Base-by-base conservation (phyloP, 129 eudicot species). In the Centella asiatica region DNA sequence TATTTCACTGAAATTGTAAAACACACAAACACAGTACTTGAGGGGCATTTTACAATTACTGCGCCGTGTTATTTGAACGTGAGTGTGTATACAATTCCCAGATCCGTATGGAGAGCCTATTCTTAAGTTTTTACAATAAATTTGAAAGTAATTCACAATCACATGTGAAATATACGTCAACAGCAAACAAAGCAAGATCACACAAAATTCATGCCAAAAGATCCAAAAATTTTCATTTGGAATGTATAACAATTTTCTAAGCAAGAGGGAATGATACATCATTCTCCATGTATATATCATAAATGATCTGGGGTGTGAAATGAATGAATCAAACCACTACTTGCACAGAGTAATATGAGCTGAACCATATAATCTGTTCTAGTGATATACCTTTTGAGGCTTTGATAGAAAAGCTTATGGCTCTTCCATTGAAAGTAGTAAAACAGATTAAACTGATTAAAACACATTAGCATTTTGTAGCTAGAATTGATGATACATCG, bases 401-500 rank as follows among this genome's bases (percentile, higher is more conserved):
- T n/a, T n/a, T n/a, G n/a, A n/a, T n/a, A n/a, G n/a, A n/a, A 31
- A 42, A 27, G 49, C 36, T 46, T 53, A 4, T 28, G n/a, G 40
- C 57, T 55, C 56, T 67, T 52, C 28, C 23, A 37, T 55, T 28
- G 64, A 32, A 42, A 11, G 27, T 19, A 58, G 47, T 11, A 66
- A 56, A 19, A 56, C 22, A 42, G 62, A 33, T 42, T 12, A n/a
- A 29, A 46, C 13, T 42, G 50, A 1, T 11, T 29, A 47, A 56
- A 57, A 20, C 29, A 4, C 22, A 23, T 31, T 22, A 37, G 49
- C 28, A 32, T 57, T 68, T 36, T 57, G 65, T 57, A 57, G 57
- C 57, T 59, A 11, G 72, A 23, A 68, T 47, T 36, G 2, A 45
- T 57, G 13, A 32, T 46, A 51, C 66, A 45, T 64, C 37, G 19